Conservation (phyloP, 768 basidiomycete species). For the Pulveroboletus sp. region DNA sequence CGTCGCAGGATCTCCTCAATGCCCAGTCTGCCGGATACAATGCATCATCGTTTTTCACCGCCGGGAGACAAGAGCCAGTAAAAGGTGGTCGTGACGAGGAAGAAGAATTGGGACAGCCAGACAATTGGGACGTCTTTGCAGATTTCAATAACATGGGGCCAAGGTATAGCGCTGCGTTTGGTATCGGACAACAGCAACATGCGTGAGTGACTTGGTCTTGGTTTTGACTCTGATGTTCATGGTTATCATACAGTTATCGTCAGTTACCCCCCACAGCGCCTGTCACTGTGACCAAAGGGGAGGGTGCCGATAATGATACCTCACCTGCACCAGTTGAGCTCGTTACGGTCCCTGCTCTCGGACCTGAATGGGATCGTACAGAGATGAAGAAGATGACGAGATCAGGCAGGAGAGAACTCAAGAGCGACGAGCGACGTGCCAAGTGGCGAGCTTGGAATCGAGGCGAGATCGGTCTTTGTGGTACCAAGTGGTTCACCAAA, state of each 20-base stretch:
- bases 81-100: constrained; percentile 79
- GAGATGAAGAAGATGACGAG: constrained; percentile 81
- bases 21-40: constrained; percentile 73
- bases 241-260: constrained; percentile 39
- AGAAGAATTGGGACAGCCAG: constrained; percentile 40
- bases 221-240: constrained; percentile 4
- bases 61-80: constrained; percentile 71
- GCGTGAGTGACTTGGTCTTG: constrained; percentile 41
- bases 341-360: constrained; percentile 89
- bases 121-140: constrained; percentile 78
- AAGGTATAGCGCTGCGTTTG: constrained; percentile 66
- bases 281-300: constrained; percentile 30
- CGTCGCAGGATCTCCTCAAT: constrained; percentile 48
- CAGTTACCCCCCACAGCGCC: constrained; percentile 35
- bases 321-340: constrained; percentile 66
- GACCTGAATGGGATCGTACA: constrained; percentile 82
- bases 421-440: constrained; percentile 47
- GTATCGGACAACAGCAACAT: constrained; percentile 35
- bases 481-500: constrained; percentile 68
- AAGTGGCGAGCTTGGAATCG: constrained; percentile 78
- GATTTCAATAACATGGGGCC: constrained; percentile 90
- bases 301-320: constrained; percentile 33
- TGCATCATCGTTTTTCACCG: constrained; percentile 60
- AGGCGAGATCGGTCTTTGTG: constrained; percentile 77
- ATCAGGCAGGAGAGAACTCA: constrained; percentile 62